Percentiles rank a stretch among this genome's conserved stretches.
These are phyloP conservation scores for Arthrobotrys sphaeroides DNA, from an alignment of 2,329 filamentous ascomycete species.

Conservation along the genomic window DNA sequence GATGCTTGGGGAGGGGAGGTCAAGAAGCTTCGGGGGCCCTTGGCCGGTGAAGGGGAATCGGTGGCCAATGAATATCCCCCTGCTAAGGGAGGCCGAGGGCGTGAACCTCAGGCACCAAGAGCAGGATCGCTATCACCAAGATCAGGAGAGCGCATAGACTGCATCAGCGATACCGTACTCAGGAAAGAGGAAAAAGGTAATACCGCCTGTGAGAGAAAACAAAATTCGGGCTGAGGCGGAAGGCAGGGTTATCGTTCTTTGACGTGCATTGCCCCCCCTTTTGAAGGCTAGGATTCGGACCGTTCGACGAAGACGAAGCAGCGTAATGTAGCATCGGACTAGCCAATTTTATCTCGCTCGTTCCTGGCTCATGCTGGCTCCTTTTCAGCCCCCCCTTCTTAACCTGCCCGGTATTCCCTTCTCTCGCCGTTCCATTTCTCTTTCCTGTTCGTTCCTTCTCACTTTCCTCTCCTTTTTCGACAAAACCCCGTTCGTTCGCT, in stretches of 20 bases:
- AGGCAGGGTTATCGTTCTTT: constrained; percentile 19
- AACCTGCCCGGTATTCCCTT: constrained; percentile 20
- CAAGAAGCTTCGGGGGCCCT: constrained; percentile 37
- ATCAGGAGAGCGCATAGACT: constrained; percentile 11
- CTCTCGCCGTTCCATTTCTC: constrained; percentile 24
- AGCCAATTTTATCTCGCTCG: constrained; percentile 52
- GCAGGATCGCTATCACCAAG: constrained; percentile 7
- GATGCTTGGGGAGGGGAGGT: constrained; percentile 20
- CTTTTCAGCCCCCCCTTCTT: constrained; percentile 43
- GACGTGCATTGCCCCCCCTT: constrained; percentile 33
- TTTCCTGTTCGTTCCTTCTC: constrained; percentile 35
- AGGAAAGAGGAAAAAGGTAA: background rate
- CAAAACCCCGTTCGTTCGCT: constrained; percentile 24
- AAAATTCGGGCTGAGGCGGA: background rate
- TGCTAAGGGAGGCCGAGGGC: constrained; percentile 17
- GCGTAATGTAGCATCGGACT: constrained; percentile 38
- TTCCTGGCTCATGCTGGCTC: constrained; percentile 17
- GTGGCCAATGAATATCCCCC: constrained; percentile 46
- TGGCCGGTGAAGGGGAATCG: constrained; percentile 21
- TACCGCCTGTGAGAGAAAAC: background rate
- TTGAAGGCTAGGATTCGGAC: constrained; percentile 17
- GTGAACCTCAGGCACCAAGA: constrained; percentile 23
- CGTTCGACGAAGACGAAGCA: constrained; percentile 16
- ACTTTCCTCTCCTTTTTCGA: constrained; percentile 19
- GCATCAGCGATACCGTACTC: background rate